Evolutionary conservation across 306 rosid genomes (phyloP).

Genomic region (Pterocarpus macrocarpus): DNA sequence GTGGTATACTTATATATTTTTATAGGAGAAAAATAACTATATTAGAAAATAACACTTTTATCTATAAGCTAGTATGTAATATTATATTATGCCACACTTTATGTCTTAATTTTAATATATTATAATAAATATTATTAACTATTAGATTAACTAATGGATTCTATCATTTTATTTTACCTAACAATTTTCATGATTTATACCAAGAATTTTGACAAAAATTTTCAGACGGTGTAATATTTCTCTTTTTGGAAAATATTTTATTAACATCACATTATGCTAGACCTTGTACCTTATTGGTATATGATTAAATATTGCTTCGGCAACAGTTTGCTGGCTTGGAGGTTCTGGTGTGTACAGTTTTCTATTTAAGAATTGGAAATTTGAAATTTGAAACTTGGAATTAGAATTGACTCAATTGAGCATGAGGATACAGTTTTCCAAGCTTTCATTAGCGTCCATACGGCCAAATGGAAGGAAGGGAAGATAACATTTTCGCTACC

Average conservation of each 20-base stretch:
- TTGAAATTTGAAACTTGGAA: constrained; percentile 22
- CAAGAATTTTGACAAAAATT: too few species aligned
- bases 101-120: too few species aligned
- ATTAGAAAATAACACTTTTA: too few species aligned
- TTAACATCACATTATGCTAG: not conserved
- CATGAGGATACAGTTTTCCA: not conserved
- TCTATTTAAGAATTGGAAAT: not conserved
- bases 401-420: not conserved
- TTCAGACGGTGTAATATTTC: too few species aligned
- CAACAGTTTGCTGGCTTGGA: not conserved
- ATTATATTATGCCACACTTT: too few species aligned
- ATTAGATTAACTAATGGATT: too few species aligned
- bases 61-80: too few species aligned
- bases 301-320: not conserved
- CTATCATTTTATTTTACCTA: too few species aligned
- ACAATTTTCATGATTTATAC: too few species aligned
- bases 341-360: not conserved
- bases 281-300: constrained; percentile 7
- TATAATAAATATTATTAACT: too few species aligned
- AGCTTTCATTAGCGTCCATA: constrained; percentile 14
- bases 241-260: not conserved
- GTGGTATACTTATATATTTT: too few species aligned
- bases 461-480: not conserved
- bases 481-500: not conserved
- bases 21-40: too few species aligned